A percentile compares a stretch with the other conserved stretches of the same genome.
Evolutionary conservation across 2,329 filamentous ascomycete genomes (phyloP).

Genomic region (Phialophora chinensis): DNA sequence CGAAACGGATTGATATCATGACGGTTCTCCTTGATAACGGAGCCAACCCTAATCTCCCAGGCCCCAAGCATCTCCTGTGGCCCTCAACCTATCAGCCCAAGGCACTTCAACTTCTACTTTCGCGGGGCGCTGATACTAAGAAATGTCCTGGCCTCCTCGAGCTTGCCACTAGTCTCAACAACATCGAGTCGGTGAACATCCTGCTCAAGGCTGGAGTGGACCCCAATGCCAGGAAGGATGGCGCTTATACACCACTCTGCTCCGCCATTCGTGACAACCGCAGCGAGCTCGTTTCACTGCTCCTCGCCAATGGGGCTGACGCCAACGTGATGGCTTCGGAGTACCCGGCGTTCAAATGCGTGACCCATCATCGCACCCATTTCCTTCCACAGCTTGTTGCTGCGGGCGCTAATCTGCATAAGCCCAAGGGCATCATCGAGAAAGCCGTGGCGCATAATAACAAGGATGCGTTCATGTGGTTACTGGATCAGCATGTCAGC

Average conservation of each 20-base stretch:
- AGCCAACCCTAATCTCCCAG: conserved; percentile 71
- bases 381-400: conserved; percentile 65
- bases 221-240: conserved; percentile 68
- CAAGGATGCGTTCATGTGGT: conserved; percentile 64
- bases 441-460: conserved; percentile 68
- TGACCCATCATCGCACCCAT: conserved; percentile 68
- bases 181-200: conserved; percentile 64
- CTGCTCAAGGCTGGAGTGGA: conserved; percentile 65
- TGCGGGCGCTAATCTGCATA: conserved; percentile 65
- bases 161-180: conserved; percentile 67
- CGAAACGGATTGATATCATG: conserved; percentile 63
- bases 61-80: conserved; percentile 73
- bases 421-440: conserved; percentile 70
- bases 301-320: conserved; percentile 60
- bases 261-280: conserved; percentile 71
- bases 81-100: conserved; percentile 65
- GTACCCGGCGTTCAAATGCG: conserved; percentile 71
- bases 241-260: conserved; percentile 71
- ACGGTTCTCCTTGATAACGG: conserved; percentile 61
- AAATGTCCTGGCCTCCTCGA: conserved; percentile 70
- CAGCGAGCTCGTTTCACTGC: conserved; percentile 65
- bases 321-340: conserved; percentile 64
- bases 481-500: conserved; percentile 65
- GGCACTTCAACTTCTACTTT: conserved; percentile 64
- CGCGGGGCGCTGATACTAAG: conserved; percentile 64